Base-by-base conservation (phyloP, 306 rosid species). In the Mucuna pruriens region DNA sequence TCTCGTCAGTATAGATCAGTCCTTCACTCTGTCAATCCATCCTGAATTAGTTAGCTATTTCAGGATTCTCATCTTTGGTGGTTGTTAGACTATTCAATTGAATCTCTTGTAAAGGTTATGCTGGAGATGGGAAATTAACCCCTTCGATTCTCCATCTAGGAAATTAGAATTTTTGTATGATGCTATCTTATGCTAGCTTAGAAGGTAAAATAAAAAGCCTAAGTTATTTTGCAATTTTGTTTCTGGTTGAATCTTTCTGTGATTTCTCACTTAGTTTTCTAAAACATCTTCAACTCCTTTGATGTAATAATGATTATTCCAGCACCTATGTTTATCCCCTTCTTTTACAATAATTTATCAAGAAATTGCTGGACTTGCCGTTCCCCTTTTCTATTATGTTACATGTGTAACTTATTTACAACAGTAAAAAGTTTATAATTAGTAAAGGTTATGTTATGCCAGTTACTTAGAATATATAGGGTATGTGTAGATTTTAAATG, bases 11-110 rank as follows among this genome's bases (percentile, higher is more conserved):
- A 25, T 48, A 72, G 48, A 60, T 38, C 64, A 75, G 63, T 69
- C 23, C 23, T 78, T 72, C 49, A 36, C 38, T 73, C 54, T 54
- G 45, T 10, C 58, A 42, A 44, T 78, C 80, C 42, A 71, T 40
- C 16, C 0, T 49, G 52, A 62, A 65, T 65, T 64, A 1, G 9
- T 70, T 10, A 68, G 51, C 15, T 25, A 8, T 76, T 9, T 38
- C 31, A 16, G 25, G 23, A 67, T 49, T 40, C 34, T 25, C 57
- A 23, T 78, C 68, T 78, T 67, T 39, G 55, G 42, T 26, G 6
- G 75, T 44, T 73, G 46, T 57, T 19, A 26, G 68, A 77, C 49
- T 48, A 3, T 62, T 64, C 61, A 61, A 25, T 61, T 58, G 22
- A 63, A 48, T 61, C 65, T 77, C 51, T 38, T 64, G 36, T 29